Evolutionary conservation across 2,329 filamentous ascomycete species (phyloP), one percentile per base, ranked within the genome.

Genomic region (Colletotrichum agaves): DNA sequence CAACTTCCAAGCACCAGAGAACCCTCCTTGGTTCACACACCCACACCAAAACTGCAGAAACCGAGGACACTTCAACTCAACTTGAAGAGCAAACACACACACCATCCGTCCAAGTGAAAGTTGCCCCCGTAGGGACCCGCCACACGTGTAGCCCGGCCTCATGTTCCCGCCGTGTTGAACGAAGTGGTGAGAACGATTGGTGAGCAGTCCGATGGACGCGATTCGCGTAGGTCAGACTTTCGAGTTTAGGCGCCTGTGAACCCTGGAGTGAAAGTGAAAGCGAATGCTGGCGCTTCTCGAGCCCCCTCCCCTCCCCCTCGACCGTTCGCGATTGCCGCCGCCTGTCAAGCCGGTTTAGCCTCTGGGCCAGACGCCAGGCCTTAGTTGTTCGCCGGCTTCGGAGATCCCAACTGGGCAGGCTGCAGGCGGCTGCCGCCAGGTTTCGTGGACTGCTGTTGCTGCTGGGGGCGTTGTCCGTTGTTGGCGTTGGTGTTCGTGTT

Each of bases 31-130:
- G 23, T 61, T 47, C 44, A 35, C 31, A 35, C 31, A 58, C 44
- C 43, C 31, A 31, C 37, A 7, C 27, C 27, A 23, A 43, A 39
- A 41, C n/a, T 19, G 7, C 46, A 44, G 37, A 33, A 23, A 61
- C 35, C 37, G 46, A 59, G 55, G 55, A 60, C 56, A 52, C 37
- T 52, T 61, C 58, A 64, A 44, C 23, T 37, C 60, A 58, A 50
- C 43, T 56, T 23, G 50, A 35, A 56, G n/a, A 52, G 8, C 10
- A 61, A 13, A 47, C 19, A 50, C 27, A 50, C 46, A 50, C 17
- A 53, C 31, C 63, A n/a, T 21, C 11, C 41, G 33, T 23, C 21
- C 13, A 23, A 21, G 21, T 46, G 44, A 41, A 23, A 17, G 15
- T 35, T 10, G 27, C 31, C 43, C 43, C 21, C 13, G 19, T 46